phyloP scores from a whole-genome alignment of 78 protist species.

The Dictyostelium firmibasis region DNA sequence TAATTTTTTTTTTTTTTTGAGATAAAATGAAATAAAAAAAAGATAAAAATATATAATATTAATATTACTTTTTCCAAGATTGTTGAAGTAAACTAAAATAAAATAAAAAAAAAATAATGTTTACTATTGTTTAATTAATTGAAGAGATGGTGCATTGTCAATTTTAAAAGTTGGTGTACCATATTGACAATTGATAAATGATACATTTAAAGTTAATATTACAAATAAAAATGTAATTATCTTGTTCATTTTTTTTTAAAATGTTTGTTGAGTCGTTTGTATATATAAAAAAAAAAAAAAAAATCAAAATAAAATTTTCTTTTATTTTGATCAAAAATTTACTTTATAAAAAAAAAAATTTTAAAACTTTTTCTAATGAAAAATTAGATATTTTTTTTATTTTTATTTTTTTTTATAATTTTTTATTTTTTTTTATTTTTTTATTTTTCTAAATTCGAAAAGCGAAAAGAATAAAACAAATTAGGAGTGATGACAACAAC shows the following conservation, averaged over 20 bases:
- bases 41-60: background rate
- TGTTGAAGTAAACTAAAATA: background rate
- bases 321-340: too few species aligned
- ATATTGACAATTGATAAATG: background rate
- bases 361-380: background rate
- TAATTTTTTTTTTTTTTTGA: background rate
- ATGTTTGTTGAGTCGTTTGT: too few species aligned
- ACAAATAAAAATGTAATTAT: background rate
- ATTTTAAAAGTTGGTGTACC: conserved; percentile 48
- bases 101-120: background rate
- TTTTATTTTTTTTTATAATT: too few species aligned
- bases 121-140: conserved; percentile 31
- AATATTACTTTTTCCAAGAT: too few species aligned
- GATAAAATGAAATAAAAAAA: background rate
- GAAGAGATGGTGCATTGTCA: conserved; percentile 28
- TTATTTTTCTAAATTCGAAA: background rate
- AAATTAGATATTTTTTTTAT: background rate
- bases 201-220: background rate
- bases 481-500: background rate
- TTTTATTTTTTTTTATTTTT: too few species aligned
- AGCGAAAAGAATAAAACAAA: background rate
- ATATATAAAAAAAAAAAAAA: too few species aligned
- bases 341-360: too few species aligned
- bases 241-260: background rate
- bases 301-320: too few species aligned